These are phyloP conservation scores for Austroboletus festivus DNA, from an alignment of 768 basidiomycete genomes.

Conservation along the genomic window DNA sequence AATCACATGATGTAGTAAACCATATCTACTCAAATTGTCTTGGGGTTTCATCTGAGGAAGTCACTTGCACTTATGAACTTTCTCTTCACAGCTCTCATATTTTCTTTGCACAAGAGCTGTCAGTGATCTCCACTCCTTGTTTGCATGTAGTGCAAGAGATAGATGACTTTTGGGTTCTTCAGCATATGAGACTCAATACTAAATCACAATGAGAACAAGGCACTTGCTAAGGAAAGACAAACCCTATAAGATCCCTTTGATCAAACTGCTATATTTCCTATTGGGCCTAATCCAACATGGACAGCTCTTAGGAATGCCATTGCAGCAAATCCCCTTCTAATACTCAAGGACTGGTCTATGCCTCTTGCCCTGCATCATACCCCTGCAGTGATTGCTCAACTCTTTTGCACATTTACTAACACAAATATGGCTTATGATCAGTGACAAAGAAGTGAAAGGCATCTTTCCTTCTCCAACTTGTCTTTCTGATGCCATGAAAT, in stretches of 20 bases:
- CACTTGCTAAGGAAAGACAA: not conserved
- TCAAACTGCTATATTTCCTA: not conserved
- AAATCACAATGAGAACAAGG: not conserved
- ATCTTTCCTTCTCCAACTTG: not conserved
- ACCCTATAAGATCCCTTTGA: not conserved
- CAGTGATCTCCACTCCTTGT: not conserved
- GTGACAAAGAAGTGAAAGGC: not conserved
- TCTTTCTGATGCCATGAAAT: constrained; percentile 7
- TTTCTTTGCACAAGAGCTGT: not conserved
- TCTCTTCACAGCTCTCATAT: too few species aligned
- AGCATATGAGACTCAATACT: not conserved
- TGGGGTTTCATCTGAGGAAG: constrained; percentile 5
- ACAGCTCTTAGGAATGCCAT: not conserved
- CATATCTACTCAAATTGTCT: not conserved
- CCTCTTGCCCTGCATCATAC: not conserved
- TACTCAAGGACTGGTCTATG: constrained; percentile 2
- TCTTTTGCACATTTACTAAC: not conserved
- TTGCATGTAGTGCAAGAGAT: not conserved
- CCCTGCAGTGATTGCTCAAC: not conserved
- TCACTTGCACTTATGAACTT: not conserved
- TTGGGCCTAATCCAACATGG: constrained; percentile 5
- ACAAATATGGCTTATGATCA: constrained; percentile 2
- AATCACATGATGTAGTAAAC: constrained; percentile 8
- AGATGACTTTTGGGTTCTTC: not conserved
- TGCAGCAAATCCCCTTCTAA: not conserved